phyloP scores from a whole-genome alignment of 768 basidiomycete species.

The Tricholoma bakamatsutake region DNA sequence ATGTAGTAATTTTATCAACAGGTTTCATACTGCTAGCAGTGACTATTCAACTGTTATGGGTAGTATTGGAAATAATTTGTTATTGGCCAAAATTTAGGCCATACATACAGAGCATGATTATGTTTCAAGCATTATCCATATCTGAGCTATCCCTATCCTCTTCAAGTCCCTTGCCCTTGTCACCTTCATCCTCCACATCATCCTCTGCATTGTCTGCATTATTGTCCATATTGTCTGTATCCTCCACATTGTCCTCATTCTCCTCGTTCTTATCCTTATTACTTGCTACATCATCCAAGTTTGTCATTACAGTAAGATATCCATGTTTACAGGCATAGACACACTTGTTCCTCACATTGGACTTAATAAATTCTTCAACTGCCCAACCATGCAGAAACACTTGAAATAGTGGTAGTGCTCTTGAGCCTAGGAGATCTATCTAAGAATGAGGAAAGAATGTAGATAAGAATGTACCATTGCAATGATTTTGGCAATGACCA shows the following conservation, averaged over 20 bases:
- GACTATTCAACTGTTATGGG: neutral
- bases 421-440: neutral
- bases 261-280: neutral
- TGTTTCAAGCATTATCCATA: neutral
- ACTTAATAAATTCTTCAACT: neutral
- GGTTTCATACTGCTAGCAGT: too few species aligned
- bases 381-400: neutral
- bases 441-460: neutral
- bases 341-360: neutral
- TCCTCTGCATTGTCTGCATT: neutral
- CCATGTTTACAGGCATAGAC: neutral
- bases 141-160: neutral
- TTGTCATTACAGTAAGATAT: neutral
- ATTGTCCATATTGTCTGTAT: neutral
- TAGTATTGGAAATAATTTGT: neutral
- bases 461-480: neutral
- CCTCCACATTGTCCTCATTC: neutral
- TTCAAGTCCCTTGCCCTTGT: neutral
- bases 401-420: neutral
- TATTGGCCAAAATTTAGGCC: neutral
- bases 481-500: constrained; percentile 1
- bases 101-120: neutral
- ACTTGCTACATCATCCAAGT: neutral
- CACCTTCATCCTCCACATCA: neutral
- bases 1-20: too few species aligned